Evolutionary conservation across 805 yeast genomes (phyloP).

Genomic region (Lachancea fermentati): DNA sequence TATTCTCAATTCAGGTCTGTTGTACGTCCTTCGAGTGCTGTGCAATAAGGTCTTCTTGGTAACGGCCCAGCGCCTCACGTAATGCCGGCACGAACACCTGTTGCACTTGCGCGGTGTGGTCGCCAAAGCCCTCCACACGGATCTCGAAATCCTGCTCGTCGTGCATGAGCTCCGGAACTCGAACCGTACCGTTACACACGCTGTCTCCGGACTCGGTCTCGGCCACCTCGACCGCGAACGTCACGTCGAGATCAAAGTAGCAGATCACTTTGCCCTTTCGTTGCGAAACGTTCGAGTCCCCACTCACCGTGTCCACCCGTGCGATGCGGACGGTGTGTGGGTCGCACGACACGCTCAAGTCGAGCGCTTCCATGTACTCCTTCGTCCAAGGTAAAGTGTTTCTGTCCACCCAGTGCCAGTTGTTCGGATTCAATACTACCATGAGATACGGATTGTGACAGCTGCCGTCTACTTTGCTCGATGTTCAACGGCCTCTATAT

Average conservation of each 20-base stretch:
- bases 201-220: slow-evolving; percentile 33
- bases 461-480: not conserved
- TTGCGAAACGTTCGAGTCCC: slow-evolving; percentile 81
- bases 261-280: slow-evolving; percentile 78
- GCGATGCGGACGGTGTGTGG: slow-evolving; percentile 23
- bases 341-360: slow-evolving; percentile 10
- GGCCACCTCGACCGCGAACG: slow-evolving; percentile 40
- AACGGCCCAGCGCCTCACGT: slow-evolving; percentile 42
- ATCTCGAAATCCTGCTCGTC: slow-evolving; percentile 69
- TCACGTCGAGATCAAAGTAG: slow-evolving; percentile 59
- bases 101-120: slow-evolving; percentile 36
- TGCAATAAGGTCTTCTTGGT: slow-evolving; percentile 56
- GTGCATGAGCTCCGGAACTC: slow-evolving; percentile 66
- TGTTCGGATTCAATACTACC: slow-evolving; percentile 69
- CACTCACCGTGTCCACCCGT: slow-evolving; percentile 44
- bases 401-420: slow-evolving; percentile 74
- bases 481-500: not conserved
- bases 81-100: slow-evolving; percentile 48
- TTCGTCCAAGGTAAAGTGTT: slow-evolving; percentile 63
- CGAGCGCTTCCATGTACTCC: slow-evolving; percentile 38
- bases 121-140: slow-evolving; percentile 38
- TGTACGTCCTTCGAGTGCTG: slow-evolving; percentile 62
- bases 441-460: slow-evolving; percentile 23
- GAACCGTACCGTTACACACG: slow-evolving; percentile 39
- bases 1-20: slow-evolving; percentile 30